Evolutionary conservation across 1,139 yeast species (phyloP), one percentile per base, ranked within the genome.

Genomic region (Casaregolazyma lundiana): DNA sequence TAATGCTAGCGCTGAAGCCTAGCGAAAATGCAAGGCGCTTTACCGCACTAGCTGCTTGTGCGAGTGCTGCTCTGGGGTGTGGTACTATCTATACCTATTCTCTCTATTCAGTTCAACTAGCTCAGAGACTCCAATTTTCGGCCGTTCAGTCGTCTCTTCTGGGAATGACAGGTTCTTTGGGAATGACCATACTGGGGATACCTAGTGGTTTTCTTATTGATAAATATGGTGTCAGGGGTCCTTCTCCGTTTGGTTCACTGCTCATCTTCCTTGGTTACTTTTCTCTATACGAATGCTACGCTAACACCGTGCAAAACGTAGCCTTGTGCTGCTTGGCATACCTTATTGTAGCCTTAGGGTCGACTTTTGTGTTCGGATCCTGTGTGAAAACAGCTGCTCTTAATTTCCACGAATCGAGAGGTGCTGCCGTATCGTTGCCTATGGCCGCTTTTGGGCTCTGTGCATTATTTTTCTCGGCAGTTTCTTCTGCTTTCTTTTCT

Each of bases 141-240:
- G 84, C 79, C 6, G 72, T 82, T 0, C 76, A 78, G 51, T 65
- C 79, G 13, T 75, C 80, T 11, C 62, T 71, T 17, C 73, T 79
- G 6, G 83, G 83, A 1, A 66, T 77, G 50, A 65, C 73, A 45
- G 84, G 84, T 2, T 75, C 78, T 7, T 59, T 77, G 16, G 84
- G 84, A 2, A 71, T 76, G 30, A 78, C 82, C 11, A 51, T 77
- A 17, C 66, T 77, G 2, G 83, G 81, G 0, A 81, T 81, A 0
- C 46, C 76, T 3, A 78, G 81, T 0, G 84, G 84, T 1, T 58
- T 62, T n/a, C 66, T 78, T n/a, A 79, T 79, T n/a, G 84, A 80
- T 57, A 62, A 61, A 37, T 66, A 65, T 24, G 81, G 81, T 3
- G 77, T 77, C 49, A 66, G 76, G 2, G 45, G 65, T 13, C 71